Percentiles rank a stretch among this genome's conserved stretches.
Evolutionary conservation across 2,329 filamentous ascomycete species (phyloP).

Genomic region (Aspergillus felis): DNA sequence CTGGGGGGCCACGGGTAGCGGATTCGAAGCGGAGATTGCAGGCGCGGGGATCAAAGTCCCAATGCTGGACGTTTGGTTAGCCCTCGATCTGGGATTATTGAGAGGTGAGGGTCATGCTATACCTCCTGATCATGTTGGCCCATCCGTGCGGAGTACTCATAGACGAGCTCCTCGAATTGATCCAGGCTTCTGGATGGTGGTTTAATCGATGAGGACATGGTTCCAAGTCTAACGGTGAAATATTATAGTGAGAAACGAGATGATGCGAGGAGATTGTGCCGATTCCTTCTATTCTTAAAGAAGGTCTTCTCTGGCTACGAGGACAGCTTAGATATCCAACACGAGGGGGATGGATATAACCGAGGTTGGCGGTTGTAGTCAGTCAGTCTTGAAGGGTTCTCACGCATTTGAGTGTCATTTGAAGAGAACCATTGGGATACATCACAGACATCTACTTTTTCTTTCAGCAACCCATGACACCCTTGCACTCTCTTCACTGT

Average conservation of each 20-base stretch:
- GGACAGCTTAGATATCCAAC: neutral
- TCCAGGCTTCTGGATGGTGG: conserved; percentile 23
- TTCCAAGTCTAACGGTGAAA: neutral
- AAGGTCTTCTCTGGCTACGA: neutral
- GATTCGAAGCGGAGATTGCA: conserved; percentile 37
- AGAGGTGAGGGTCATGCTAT: neutral
- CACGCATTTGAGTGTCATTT: neutral
- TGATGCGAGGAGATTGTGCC: neutral
- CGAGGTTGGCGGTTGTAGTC: conserved; percentile 5
- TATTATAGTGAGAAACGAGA: neutral
- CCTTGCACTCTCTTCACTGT: neutral
- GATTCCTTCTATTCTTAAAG: no score
- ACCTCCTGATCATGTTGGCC: conserved; percentile 17
- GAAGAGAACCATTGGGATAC: neutral
- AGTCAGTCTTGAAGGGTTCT: neutral
- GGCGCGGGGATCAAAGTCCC: conserved; percentile 24
- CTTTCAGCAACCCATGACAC: neutral
- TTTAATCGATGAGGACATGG: conserved; percentile 17
- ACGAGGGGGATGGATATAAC: neutral
- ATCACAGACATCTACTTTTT: neutral
- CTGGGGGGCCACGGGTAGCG: conserved; percentile 31
- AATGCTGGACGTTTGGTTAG: conserved; percentile 20
- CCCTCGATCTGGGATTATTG: neutral
- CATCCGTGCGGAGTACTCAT: conserved; percentile 23
- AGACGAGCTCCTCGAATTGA: conserved; percentile 30